These are phyloP conservation scores for Mortierella sp. DNA, from an alignment of 371 early-diverging fungal species.

Conservation along the genomic window DNA sequence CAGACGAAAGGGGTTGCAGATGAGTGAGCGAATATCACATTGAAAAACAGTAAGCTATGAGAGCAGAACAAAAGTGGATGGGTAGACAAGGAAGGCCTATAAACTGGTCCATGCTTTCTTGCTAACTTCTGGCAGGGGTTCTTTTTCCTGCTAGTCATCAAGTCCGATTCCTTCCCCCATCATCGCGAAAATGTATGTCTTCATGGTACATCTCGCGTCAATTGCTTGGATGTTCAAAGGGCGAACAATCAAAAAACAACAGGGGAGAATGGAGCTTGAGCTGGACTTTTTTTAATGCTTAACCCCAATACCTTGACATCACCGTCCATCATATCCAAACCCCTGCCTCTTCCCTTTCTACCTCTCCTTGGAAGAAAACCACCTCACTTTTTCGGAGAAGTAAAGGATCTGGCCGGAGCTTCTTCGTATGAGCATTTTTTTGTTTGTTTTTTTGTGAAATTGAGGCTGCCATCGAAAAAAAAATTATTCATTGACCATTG, in stretches of 20 bases:
- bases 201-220: neutral
- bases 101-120: slow-evolving; percentile 7
- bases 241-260: neutral
- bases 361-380: neutral
- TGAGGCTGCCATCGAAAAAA: neutral
- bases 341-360: neutral
- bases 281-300: neutral
- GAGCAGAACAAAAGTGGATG: neutral
- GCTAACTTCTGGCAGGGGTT: neutral
- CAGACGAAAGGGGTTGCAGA: neutral
- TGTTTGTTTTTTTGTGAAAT: neutral
- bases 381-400: neutral
- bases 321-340: neutral
- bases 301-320: neutral
- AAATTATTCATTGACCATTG: neutral
- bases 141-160: neutral
- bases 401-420: neutral
- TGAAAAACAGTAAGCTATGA: neutral
- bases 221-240: neutral
- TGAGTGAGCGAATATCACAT: neutral
- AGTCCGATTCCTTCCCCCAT: slow-evolving; percentile 3
- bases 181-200: neutral
- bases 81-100: neutral
- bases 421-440: neutral
- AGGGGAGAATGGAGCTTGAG: neutral